Evolutionary conservation across 306 rosid genomes (phyloP).

Genomic region (Vachellia pachyceras): DNA sequence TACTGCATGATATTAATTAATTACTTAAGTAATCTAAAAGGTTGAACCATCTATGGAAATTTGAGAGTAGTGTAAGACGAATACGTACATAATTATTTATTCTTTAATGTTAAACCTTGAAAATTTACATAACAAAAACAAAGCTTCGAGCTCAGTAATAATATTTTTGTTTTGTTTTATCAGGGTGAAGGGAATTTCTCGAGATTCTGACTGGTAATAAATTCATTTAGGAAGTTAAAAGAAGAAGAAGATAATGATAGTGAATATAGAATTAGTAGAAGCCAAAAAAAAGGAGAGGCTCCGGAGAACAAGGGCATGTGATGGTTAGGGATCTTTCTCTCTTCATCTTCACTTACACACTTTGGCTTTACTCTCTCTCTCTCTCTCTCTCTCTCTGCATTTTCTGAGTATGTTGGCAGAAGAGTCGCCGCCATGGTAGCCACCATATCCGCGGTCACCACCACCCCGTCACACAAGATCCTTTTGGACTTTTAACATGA

Average conservation of each 20-base stretch:
- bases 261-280: background rate
- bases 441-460: background rate
- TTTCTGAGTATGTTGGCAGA: slow-evolving; percentile 15
- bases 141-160: background rate
- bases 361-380: background rate
- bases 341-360: background rate
- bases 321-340: background rate
- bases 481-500: too few species aligned
- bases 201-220: slow-evolving; percentile 35
- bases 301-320: slow-evolving; percentile 54
- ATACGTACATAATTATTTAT: background rate
- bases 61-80: background rate
- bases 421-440: slow-evolving; percentile 37
- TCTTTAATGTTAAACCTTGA: background rate
- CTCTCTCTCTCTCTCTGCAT: background rate
- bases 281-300: slow-evolving; percentile 10
- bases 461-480: background rate
- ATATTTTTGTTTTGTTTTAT: background rate
- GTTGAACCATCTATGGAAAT: background rate
- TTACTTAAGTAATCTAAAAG: background rate
- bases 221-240: background rate
- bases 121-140: background rate
- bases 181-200: slow-evolving; percentile 18
- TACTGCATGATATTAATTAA: background rate
- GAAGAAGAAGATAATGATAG: background rate